Evolutionary conservation across 768 basidiomycete species (phyloP).

Genomic region (Hydnomerulius pinastri): DNA sequence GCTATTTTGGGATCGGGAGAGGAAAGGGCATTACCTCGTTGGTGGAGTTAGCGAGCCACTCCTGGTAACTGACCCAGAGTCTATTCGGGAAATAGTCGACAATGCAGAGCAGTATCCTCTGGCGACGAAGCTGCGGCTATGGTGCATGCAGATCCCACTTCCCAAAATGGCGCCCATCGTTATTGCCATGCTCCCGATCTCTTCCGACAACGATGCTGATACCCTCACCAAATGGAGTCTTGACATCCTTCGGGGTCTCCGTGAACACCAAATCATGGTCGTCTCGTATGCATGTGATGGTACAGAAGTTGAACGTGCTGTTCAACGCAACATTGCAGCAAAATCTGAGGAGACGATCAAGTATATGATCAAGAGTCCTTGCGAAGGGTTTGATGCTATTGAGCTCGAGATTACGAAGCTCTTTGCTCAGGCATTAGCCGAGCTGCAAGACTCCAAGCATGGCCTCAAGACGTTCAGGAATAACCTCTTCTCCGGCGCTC

Average conservation of each 20-base stretch:
- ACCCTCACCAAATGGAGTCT: slow-evolving; percentile 7
- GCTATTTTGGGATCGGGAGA: slow-evolving; percentile 23
- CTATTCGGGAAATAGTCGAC: slow-evolving; percentile 12
- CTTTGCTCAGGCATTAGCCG: background rate
- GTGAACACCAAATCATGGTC: slow-evolving; percentile 17
- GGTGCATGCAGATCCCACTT: slow-evolving; percentile 31
- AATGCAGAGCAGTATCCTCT: slow-evolving; percentile 6
- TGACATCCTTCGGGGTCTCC: background rate
- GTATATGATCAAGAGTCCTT: background rate
- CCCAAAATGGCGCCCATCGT: slow-evolving; percentile 37
- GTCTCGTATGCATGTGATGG: slow-evolving; percentile 39
- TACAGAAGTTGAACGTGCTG: slow-evolving; percentile 30
- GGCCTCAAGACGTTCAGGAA: slow-evolving; percentile 32
- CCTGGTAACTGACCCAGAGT: slow-evolving; percentile 21
- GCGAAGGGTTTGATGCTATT: background rate
- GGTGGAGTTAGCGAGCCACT: slow-evolving; percentile 25
- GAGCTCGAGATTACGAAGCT: background rate
- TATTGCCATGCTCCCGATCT: slow-evolving; percentile 35
- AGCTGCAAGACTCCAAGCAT: slow-evolving; percentile 36
- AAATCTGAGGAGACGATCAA: no score
- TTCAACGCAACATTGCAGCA: slow-evolving; percentile 22
- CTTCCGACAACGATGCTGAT: slow-evolving; percentile 16
- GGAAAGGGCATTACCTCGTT: slow-evolving; percentile 24
- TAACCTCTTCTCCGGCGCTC: slow-evolving; percentile 34
- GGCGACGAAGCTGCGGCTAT: slow-evolving; percentile 35